phyloP scores from a whole-genome alignment of 139 green algal genomes.

The Spirogloea muscicola region DNA sequence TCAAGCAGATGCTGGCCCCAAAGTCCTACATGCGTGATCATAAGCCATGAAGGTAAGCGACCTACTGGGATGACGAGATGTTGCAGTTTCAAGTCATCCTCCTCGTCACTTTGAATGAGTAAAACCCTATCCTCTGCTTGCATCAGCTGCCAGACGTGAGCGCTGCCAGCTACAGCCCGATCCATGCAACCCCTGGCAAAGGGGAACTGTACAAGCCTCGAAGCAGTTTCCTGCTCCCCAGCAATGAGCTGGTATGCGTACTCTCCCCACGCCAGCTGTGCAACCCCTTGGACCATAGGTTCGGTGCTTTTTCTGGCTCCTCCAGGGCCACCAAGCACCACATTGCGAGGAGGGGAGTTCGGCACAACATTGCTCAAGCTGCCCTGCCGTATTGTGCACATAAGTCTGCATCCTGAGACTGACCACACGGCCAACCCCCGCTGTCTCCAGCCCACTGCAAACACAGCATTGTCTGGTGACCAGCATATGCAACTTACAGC shows the following conservation, averaged over 20 bases:
- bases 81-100: constrained; percentile 41
- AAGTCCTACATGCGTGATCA: no score
- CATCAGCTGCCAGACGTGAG: constrained; percentile 44
- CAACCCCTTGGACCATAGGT: constrained; percentile 36
- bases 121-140: constrained; percentile 72
- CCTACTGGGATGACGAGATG: constrained; percentile 44
- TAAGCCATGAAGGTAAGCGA: no score
- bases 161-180: constrained; percentile 22
- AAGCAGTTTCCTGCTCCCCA: constrained; percentile 6
- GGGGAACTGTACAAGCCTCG: constrained; percentile 36
- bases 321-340: no score
- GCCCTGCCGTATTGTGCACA: constrained; percentile 50
- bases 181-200: constrained; percentile 36
- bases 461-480: constrained; percentile 42
- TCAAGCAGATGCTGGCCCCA: no score
- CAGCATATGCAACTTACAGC: constrained; percentile 35
- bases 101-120: constrained; percentile 62
- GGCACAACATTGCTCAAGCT: constrained; percentile 40
- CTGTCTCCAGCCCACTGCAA: constrained; percentile 42
- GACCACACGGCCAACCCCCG: constrained; percentile 46
- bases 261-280: constrained; percentile 25
- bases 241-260: constrained; percentile 42
- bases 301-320: no score
- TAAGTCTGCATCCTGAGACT: constrained; percentile 47
- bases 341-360: no score